These are phyloP conservation scores for Linderniella brevidens DNA, from an alignment of 257 asterid genomes.

Conservation along the genomic window DNA sequence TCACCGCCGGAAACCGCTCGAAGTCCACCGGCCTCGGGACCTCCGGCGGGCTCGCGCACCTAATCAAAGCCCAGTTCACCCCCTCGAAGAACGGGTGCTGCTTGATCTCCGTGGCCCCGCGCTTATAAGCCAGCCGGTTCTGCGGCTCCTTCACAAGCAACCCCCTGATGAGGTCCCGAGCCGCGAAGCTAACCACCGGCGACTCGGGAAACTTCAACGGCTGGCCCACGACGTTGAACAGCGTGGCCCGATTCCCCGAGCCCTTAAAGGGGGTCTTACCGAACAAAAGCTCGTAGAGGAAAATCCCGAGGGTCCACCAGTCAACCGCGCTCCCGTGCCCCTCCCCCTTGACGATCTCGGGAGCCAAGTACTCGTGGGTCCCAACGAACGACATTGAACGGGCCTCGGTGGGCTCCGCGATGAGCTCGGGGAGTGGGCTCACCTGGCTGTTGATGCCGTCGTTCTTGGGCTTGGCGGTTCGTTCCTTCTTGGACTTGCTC, in stretches of 20 bases:
- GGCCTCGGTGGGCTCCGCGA: conserved; percentile 57
- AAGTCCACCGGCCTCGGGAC: conserved; percentile 43
- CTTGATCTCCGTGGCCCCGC: conserved; percentile 55
- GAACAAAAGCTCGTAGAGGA: conserved; percentile 40
- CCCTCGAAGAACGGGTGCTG: conserved; percentile 68
- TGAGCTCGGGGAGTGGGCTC: conserved; percentile 48
- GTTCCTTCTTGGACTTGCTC: conserved; percentile 44
- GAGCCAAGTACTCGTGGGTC: conserved; percentile 57
- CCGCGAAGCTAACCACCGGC: conserved; percentile 53
- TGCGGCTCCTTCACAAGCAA: conserved; percentile 55
- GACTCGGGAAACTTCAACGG: conserved; percentile 59
- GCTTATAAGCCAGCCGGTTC: conserved; percentile 45
- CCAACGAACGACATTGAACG: conserved; percentile 66
- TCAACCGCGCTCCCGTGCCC: conserved; percentile 73
- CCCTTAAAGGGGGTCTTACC: conserved; percentile 69
- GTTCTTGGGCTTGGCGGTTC: conserved; percentile 34
- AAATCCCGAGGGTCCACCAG: conserved; percentile 68
- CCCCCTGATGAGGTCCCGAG: conserved; percentile 50
- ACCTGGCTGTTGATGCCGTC: conserved; percentile 43
- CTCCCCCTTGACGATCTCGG: conserved; percentile 51
- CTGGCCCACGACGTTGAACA: conserved; percentile 52
- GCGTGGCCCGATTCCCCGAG: conserved; percentile 50
- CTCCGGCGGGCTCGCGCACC: conserved; percentile 61
- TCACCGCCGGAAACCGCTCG: conserved; percentile 27
- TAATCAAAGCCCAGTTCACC: conserved; percentile 65